phyloP scores from a whole-genome alignment of 306 rosid species.

The Bauhinia variegata region DNA sequence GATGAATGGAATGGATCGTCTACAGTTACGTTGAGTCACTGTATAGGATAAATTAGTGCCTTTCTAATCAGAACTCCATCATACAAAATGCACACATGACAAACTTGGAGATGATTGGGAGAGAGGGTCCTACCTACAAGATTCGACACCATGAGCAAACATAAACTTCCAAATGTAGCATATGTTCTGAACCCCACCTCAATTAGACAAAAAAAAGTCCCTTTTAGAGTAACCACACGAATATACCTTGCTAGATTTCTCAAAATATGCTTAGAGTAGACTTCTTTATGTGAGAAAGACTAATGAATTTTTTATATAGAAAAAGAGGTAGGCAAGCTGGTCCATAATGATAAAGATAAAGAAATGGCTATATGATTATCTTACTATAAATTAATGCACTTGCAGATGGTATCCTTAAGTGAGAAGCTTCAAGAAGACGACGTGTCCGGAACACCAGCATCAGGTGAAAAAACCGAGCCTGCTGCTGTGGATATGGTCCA shows the following conservation, averaged over 20 bases:
- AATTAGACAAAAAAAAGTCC: conserved; percentile 40
- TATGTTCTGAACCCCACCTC: conserved; percentile 65
- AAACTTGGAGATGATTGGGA: conserved; percentile 44
- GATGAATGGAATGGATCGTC: conserved; percentile 24
- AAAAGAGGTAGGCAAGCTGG: conserved; percentile 5
- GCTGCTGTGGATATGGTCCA: conserved; percentile 39
- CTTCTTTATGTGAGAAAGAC: conserved; percentile 33
- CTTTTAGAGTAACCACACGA: conserved; percentile 45
- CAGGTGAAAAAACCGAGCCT: conserved; percentile 47
- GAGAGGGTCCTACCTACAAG: conserved; percentile 56
- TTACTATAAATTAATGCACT: conserved; percentile 36
- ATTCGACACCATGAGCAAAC: conserved; percentile 49
- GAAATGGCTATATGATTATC: conserved; percentile 29
- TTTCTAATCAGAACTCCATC: conserved; percentile 54
- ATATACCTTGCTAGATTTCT: conserved; percentile 51
- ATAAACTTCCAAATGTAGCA: conserved; percentile 52
- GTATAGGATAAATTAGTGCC: conserved; percentile 46
- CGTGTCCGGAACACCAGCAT: conserved; percentile 46
- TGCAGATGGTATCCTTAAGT: conserved; percentile 66
- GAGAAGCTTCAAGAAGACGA: conserved; percentile 76
- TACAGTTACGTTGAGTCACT: conserved; percentile 33
- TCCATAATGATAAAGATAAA: conserved; percentile 11
- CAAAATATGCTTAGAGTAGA: conserved; percentile 37
- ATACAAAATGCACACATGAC: conserved; percentile 3
- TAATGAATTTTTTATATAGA: conserved; percentile 8